A percentile compares a stretch with the other conserved stretches of the same genome.
phyloP scores from a whole-genome alignment of 805 yeast species.

The Blastobotrys muscicola region DNA sequence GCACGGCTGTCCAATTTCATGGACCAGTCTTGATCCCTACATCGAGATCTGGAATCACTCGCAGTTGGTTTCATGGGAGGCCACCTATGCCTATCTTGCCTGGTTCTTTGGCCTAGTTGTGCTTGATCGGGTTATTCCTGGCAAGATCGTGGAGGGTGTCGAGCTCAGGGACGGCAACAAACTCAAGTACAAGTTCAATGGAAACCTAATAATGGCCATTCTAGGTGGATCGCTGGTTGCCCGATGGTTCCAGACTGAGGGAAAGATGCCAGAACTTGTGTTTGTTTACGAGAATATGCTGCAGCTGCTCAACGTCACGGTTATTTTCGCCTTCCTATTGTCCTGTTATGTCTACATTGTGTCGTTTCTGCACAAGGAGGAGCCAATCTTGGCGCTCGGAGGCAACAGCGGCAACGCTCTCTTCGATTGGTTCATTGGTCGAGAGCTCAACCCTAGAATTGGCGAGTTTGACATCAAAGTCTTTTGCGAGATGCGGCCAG shows the following conservation, averaged over 20 bases:
- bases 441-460: slow-evolving; percentile 88
- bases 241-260: slow-evolving; percentile 44
- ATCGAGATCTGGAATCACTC: slow-evolving; percentile 10
- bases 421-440: slow-evolving; percentile 95
- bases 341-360: slow-evolving; percentile 55
- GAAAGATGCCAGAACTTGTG: slow-evolving; percentile 66
- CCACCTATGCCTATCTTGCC: slow-evolving; percentile 54
- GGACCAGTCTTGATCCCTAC: slow-evolving; percentile 15
- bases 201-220: slow-evolving; percentile 44
- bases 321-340: slow-evolving; percentile 52
- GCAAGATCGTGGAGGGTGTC: slow-evolving; percentile 54
- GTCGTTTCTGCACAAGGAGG: slow-evolving; percentile 51
- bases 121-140: slow-evolving; percentile 61
- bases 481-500: slow-evolving; percentile 92
- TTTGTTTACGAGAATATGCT: slow-evolving; percentile 62
- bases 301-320: slow-evolving; percentile 53
- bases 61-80: slow-evolving; percentile 22
- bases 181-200: slow-evolving; percentile 74
- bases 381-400: slow-evolving; percentile 69
- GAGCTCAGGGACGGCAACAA: slow-evolving; percentile 64
- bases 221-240: slow-evolving; percentile 33
- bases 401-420: slow-evolving; percentile 72
- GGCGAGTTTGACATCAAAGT: slow-evolving; percentile 81
- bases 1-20: slow-evolving; percentile 24
- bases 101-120: slow-evolving; percentile 67